Percentiles rank a stretch among this genome's conserved stretches.
Conservation (phyloP, 2,329 filamentous ascomycete species). For the Penicillium sp. region DNA sequence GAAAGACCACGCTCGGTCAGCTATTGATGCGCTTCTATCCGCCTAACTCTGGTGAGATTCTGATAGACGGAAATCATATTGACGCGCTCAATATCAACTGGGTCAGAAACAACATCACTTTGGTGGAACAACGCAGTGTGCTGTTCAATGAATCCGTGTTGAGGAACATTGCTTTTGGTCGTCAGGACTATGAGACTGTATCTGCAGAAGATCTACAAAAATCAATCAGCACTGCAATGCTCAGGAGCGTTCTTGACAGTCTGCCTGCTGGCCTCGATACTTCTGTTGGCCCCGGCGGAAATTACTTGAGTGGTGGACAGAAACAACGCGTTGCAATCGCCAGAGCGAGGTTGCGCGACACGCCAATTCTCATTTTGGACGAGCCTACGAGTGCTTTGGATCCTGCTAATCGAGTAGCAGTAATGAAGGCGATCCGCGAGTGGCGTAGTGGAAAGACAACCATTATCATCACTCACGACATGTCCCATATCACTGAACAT, state of each 20-base stretch:
- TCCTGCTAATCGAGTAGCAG: slow-evolving; percentile 64
- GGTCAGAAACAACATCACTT: slow-evolving; percentile 75
- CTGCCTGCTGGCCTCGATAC: slow-evolving; percentile 76
- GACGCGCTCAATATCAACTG: slow-evolving; percentile 67
- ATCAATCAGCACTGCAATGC: slow-evolving; percentile 68
- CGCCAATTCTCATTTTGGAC: slow-evolving; percentile 81
- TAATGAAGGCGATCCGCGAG: slow-evolving; percentile 74
- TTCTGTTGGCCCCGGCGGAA: slow-evolving; percentile 68
- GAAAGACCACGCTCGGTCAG: slow-evolving; percentile 86
- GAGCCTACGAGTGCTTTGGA: slow-evolving; percentile 88
- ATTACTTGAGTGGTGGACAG: slow-evolving; percentile 80
- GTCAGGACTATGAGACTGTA: slow-evolving; percentile 53
- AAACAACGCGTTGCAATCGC: slow-evolving; percentile 80
- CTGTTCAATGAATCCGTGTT: slow-evolving; percentile 81
- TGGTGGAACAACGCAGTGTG: slow-evolving; percentile 80
- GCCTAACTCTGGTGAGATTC: slow-evolving; percentile 65
- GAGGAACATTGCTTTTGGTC: slow-evolving; percentile 77
- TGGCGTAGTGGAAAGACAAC: slow-evolving; percentile 86
- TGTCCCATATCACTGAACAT: slow-evolving; percentile 69
- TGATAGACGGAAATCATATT: slow-evolving; percentile 68
- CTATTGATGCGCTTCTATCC: slow-evolving; percentile 78
- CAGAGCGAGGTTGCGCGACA: slow-evolving; percentile 73
- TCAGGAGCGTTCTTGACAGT: slow-evolving; percentile 67
- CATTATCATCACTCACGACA: slow-evolving; percentile 90
- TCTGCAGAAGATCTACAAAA: slow-evolving; percentile 59